Evolutionary conservation across 2,329 filamentous ascomycete genomes (phyloP), one percentile per base, ranked within the genome.

Genomic region (Trichoderma sp.): DNA sequence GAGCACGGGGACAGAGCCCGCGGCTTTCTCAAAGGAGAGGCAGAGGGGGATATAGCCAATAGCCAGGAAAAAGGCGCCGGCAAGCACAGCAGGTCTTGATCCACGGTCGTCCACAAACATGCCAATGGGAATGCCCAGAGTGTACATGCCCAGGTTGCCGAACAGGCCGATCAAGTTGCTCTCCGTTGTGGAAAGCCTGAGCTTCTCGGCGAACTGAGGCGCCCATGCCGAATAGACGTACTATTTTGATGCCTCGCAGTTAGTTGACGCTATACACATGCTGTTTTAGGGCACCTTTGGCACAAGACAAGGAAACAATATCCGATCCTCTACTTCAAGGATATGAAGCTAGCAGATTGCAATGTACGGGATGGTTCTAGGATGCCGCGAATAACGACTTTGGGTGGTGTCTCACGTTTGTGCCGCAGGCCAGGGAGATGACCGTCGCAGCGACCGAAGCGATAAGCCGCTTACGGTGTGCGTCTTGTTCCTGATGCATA

Each of bases 181-280:
- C 81, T 98, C 88, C 3, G 95, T 98, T n/a, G 96, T 92, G 15
- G 94, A 94, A 73, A 98, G 89, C 79, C 92, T 90, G 77, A 99
- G 86, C 76, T 89, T 91, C 78, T 97, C 91, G 64, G 95, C 94
- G 79, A 98, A 98, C 82, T 98, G 95, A 24, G 96, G 96, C 15
- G 93, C 94, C 95, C 96, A 99, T 82, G 95, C 95, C 70, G 94
- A 98, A 83, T 98, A 99, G 79, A 95, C 95, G 89, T 99, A 98
- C 94, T 98, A 79, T 64, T 26, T 70, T 36, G 60, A 60, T 21
- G 24, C 6, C 14, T 24, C 51, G n/a, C 28, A 56, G 67, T 74
- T 24, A 74, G 73, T 34, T 28, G 34, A 58, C 4, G 24, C 2
- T 43, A 28, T 53, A 47, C 30, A 66, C 14, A n/a, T 39, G 32